phyloP scores from a whole-genome alignment of 257 asterid species.

The Plantago major region DNA sequence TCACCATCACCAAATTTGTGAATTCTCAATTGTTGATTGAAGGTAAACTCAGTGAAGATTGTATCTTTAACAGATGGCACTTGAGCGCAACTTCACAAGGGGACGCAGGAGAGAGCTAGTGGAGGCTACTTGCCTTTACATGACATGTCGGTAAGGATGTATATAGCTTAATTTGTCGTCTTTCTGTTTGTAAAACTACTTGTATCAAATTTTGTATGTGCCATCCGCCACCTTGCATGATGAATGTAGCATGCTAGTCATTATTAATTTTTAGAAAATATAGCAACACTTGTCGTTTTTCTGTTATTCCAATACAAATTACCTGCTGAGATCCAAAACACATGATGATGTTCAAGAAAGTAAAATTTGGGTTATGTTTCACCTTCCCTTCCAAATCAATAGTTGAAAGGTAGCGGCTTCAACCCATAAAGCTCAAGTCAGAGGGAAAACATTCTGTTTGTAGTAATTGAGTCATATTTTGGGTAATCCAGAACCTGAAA shows the following conservation, averaged over 20 bases:
- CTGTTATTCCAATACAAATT: neutral
- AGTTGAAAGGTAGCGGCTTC: no score
- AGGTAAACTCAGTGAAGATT: neutral
- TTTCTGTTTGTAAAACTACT: neutral
- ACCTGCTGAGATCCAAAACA: no score
- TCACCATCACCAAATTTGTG: conserved; percentile 3
- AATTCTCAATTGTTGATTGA: conserved; percentile 8
- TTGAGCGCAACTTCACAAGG: conserved; percentile 70
- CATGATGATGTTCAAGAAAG: no score
- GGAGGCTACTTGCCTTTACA: conserved; percentile 85
- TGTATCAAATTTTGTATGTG: no score
- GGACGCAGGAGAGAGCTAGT: conserved; percentile 89
- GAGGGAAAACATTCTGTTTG: neutral
- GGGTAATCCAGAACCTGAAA: no score
- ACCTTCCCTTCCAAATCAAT: no score
- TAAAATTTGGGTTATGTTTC: no score
- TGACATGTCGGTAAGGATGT: conserved; percentile 59
- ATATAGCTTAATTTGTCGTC: conserved; percentile 1
- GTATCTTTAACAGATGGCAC: conserved; percentile 47
- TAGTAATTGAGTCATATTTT: neutral
- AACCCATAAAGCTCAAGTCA: no score
- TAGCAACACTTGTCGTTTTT: neutral
- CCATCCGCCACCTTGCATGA: neutral
- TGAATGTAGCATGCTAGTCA: neutral
- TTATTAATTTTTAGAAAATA: neutral